Evolutionary conservation across 805 yeast genomes (phyloP), one percentile per base, ranked within the genome.

Genomic region (Dipodascopsis uninucleata): DNA sequence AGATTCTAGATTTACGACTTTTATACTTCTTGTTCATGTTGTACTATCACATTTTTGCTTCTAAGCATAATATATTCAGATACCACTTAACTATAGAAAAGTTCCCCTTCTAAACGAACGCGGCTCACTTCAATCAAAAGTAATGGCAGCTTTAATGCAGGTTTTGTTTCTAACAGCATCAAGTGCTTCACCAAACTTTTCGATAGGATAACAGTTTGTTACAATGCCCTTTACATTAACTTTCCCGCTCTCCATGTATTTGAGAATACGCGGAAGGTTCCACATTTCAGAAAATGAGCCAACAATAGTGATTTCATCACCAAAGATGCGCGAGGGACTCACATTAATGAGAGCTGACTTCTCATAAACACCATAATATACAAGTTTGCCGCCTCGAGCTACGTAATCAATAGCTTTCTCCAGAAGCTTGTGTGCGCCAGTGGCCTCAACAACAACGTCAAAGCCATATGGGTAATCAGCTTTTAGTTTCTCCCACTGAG

Each of bases 91-190:
- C n/a, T n/a, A n/a, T n/a, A n/a, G n/a, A n/a, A n/a, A n/a, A n/a
- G n/a, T n/a, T n/a, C n/a, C n/a, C n/a, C n/a, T n/a, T n/a, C n/a
- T n/a, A n/a, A n/a, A n/a, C n/a, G n/a, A n/a, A n/a, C n/a, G n/a
- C n/a, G n/a, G n/a, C n/a, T n/a, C n/a, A n/a, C n/a, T n/a, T n/a
- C n/a, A 37, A n/a, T 46, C 53, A 28, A 49, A 49, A 7, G 39
- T 45, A 10, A 49, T 49, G n/a, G 53, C 53, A 18, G 53, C 53
- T 45, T 49, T 49, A 21, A 49, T 48, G 16, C 52, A 51, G 24
- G 39, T 41, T 31, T 48, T 49, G 42, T 49, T 49, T n/a, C 48
- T 31, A 22, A 48, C 39, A 3, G 54, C 34, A 28, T 49, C 53
- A 4, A 49, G 42, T 18, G 48, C 42, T 29, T 48, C 54, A 21